Percentiles rank a stretch among this genome's conserved stretches.
phyloP scores from a whole-genome alignment of 2,329 filamentous ascomycete genomes.

The Mariannaea sp. region DNA sequence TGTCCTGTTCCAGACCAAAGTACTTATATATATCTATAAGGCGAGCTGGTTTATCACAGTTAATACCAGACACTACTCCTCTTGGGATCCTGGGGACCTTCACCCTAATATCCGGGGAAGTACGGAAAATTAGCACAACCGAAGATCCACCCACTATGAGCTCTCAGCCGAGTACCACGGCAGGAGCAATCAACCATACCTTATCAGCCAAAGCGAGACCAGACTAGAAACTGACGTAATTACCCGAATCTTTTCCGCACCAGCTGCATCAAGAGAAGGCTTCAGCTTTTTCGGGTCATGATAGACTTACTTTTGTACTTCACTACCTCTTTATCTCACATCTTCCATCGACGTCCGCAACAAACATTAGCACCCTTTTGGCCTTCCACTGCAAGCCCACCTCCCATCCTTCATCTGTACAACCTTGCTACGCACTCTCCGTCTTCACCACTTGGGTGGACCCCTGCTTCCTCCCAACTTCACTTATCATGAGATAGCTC shows the following conservation, averaged over 20 bases:
- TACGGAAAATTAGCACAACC: constrained; percentile 17
- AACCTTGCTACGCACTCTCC: not conserved
- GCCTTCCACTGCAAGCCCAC: not conserved
- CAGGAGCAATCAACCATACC: not conserved
- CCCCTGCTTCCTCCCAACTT: not conserved
- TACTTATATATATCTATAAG: too few species aligned
- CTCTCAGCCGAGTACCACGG: constrained; percentile 4
- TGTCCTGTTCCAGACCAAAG: not conserved
- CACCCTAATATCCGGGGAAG: constrained; percentile 11
- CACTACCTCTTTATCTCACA: not conserved
- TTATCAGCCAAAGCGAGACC: too few species aligned
- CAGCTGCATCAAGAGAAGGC: constrained; percentile 8
- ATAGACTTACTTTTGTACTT: not conserved
- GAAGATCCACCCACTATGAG: constrained; percentile 9
- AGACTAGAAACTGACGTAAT: constrained; percentile 26
- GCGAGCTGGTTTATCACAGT: too few species aligned
- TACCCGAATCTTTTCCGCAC: constrained; percentile 14
- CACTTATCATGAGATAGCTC: constrained; percentile 35
- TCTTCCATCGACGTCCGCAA: not conserved
- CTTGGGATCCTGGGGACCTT: not conserved
- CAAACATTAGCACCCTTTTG: not conserved
- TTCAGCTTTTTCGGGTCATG: not conserved
- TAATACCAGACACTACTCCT: not conserved
- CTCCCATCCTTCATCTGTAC: not conserved
- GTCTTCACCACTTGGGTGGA: constrained; percentile 6